Percentiles rank a stretch among this genome's conserved stretches.
phyloP scores from a whole-genome alignment of 441 rosid species.

The Populus hybrid region DNA sequence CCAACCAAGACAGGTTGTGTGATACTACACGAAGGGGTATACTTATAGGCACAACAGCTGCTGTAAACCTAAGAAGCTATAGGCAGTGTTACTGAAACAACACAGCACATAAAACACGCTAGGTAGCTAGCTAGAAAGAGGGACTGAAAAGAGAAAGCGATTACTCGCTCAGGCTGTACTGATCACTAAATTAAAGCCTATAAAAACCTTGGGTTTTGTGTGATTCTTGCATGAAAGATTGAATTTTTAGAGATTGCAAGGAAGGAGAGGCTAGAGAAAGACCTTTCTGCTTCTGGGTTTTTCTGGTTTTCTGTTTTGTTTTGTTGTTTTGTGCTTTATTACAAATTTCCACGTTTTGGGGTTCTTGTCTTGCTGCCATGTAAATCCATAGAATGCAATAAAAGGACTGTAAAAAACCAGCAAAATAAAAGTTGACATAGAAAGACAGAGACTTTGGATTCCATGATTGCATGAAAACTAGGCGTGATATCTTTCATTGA shows the following conservation, averaged over 20 bases:
- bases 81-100: background rate
- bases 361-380: constrained; percentile 3
- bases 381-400: background rate
- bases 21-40: constrained; percentile 12
- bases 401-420: background rate
- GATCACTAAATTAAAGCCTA: background rate
- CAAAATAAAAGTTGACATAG: background rate
- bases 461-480: background rate
- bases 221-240: constrained; percentile 1
- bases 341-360: constrained; percentile 16
- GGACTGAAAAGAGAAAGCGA: constrained; percentile 16
- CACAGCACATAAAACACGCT: constrained; percentile 1
- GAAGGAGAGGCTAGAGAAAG: background rate
- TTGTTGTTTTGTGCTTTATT: background rate
- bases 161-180: constrained; percentile 8
- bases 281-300: constrained; percentile 17
- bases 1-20: constrained; percentile 14
- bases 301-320: constrained; percentile 5
- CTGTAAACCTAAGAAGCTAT: background rate
- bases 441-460: background rate
- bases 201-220: constrained; percentile 22
- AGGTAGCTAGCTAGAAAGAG: constrained; percentile 1
- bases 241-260: background rate
- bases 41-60: constrained; percentile 23
- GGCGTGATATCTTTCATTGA: constrained; percentile 1